Conservation (phyloP, 73 alveolate species). For the Paraurostyla sp. region DNA sequence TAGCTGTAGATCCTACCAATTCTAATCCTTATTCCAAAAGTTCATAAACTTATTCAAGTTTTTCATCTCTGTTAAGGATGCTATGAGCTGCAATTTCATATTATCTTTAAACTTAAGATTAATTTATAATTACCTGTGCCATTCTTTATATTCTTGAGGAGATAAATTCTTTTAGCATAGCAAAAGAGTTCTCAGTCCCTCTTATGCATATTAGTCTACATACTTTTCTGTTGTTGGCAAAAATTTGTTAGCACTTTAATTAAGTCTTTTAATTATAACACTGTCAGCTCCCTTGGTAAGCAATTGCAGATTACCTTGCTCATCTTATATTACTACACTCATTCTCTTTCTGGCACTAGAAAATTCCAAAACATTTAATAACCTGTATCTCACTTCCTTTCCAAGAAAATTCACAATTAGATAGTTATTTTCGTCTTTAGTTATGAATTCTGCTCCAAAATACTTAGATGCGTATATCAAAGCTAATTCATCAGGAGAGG, state of each 20-base stretch:
- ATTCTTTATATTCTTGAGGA: conserved; percentile 78
- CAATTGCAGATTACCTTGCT: conserved; percentile 63
- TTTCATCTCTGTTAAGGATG: too few relatives aligned
- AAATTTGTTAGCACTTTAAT: conserved; percentile 43
- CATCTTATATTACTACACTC: conserved; percentile 81
- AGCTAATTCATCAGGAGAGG: conserved; percentile 96
- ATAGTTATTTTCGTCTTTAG: not conserved
- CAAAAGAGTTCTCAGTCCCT: conserved; percentile 90
- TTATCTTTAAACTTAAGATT: too few relatives aligned
- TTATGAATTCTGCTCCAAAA: not conserved
- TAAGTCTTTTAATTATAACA: conserved; percentile 80
- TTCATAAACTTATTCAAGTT: too few relatives aligned
- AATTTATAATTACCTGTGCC: conserved; percentile 78
- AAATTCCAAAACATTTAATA: conserved; percentile 88
- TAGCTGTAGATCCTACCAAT: too few relatives aligned
- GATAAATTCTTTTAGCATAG: conserved; percentile 80
- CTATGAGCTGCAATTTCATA: too few relatives aligned
- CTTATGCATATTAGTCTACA: conserved; percentile 79
- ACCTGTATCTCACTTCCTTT: conserved; percentile 70
- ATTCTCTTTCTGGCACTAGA: conserved; percentile 89
- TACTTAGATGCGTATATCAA: conserved; percentile 67
- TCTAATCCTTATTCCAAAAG: too few relatives aligned
- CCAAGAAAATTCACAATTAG: conserved; percentile 68
- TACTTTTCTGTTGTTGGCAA: conserved; percentile 53
- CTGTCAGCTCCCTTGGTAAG: conserved; percentile 96